phyloP scores from a whole-genome alignment of 75 land plant genomes.

The Pseudotsuga menziesii region DNA sequence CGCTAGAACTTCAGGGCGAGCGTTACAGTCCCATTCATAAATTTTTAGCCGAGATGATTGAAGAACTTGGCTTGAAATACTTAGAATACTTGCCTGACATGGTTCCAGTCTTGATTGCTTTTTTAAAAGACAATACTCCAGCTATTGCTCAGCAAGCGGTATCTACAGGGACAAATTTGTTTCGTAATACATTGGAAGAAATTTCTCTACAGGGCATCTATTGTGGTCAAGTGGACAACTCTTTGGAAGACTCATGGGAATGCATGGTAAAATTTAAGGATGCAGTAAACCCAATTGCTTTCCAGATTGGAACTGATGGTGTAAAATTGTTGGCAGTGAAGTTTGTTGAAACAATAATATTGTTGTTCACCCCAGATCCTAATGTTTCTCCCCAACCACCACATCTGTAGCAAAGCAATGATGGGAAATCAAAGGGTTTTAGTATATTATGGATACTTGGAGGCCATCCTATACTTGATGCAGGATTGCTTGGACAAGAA shows the following conservation, averaged over 20 bases:
- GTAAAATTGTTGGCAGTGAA: slow-evolving; percentile 66
- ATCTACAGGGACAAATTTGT: slow-evolving; percentile 56
- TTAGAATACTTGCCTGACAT: slow-evolving; percentile 60
- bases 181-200: slow-evolving; percentile 58
- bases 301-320: slow-evolving; percentile 87
- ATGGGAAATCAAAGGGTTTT: slow-evolving; percentile 51
- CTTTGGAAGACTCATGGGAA: slow-evolving; percentile 62
- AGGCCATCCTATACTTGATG: slow-evolving; percentile 79
- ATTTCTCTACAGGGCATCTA: slow-evolving; percentile 80
- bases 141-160: slow-evolving; percentile 90
- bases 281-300: slow-evolving; percentile 61
- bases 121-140: slow-evolving; percentile 64
- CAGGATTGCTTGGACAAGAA: slow-evolving; percentile 73
- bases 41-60: slow-evolving; percentile 66
- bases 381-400: slow-evolving; percentile 60
- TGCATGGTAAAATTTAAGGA: slow-evolving; percentile 80
- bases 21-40: slow-evolving; percentile 63
- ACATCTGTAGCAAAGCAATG: slow-evolving; percentile 30
- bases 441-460: slow-evolving; percentile 84
- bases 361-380: slow-evolving; percentile 95
- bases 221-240: slow-evolving; percentile 58
- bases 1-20: slow-evolving; percentile 63
- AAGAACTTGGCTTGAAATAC: slow-evolving; percentile 69
- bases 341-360: slow-evolving; percentile 71
- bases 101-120: slow-evolving; percentile 58